Evolutionary conservation across 306 rosid species (phyloP).

Genomic region (Malus orientalis): DNA sequence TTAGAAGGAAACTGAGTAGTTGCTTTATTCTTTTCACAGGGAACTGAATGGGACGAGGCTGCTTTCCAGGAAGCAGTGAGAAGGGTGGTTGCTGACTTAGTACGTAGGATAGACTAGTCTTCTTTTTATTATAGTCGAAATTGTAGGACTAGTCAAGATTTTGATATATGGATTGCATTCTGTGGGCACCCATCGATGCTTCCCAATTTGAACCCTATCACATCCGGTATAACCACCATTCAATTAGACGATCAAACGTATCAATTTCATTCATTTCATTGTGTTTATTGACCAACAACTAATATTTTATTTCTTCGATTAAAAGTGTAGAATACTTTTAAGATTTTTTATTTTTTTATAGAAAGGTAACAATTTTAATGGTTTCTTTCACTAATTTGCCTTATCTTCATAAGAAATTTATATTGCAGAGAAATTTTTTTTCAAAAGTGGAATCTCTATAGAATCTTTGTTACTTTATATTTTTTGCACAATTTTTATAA

Average conservation of each 20-base stretch:
- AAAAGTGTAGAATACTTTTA: too few species aligned
- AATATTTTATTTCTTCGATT: background rate
- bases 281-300: background rate
- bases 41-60: constrained; percentile 71
- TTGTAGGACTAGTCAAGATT: constrained; percentile 3
- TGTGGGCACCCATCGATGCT: background rate
- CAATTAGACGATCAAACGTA: background rate
- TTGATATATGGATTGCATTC: constrained; percentile 2
- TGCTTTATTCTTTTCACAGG: constrained; percentile 27
- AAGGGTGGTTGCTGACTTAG: constrained; percentile 55
- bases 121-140: background rate
- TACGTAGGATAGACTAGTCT: background rate
- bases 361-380: too few species aligned
- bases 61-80: constrained; percentile 88
- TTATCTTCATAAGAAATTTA: too few species aligned
- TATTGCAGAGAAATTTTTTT: too few species aligned
- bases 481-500: too few species aligned
- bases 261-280: background rate
- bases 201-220: background rate
- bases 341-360: too few species aligned
- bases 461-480: too few species aligned
- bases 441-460: too few species aligned
- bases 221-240: background rate
- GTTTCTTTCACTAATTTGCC: too few species aligned
- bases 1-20: background rate